Conservation (phyloP, 2,329 filamentous ascomycete species). For the Purpureocillium takamizusanense region DNA sequence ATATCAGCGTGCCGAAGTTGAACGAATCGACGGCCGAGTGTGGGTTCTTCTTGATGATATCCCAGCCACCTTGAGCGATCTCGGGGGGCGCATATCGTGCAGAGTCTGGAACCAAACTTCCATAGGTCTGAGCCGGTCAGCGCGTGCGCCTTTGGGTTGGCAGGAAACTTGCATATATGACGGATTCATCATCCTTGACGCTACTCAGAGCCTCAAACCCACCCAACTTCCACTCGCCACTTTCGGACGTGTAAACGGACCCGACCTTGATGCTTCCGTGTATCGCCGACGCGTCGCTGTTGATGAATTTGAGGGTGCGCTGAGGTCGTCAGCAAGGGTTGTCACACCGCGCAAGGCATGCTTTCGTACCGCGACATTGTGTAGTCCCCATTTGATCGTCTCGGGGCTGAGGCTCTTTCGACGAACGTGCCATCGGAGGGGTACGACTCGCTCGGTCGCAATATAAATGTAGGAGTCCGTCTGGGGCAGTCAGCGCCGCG, state of each 20-base stretch:
- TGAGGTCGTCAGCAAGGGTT: slow-evolving; percentile 24
- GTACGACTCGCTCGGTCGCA: slow-evolving; percentile 82
- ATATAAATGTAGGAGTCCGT: slow-evolving; percentile 95
- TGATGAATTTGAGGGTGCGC: slow-evolving; percentile 93
- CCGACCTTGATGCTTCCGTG: slow-evolving; percentile 80
- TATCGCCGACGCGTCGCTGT: slow-evolving; percentile 83
- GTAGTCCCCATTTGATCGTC: slow-evolving; percentile 93
- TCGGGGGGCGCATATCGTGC: slow-evolving; percentile 82
- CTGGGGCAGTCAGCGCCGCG: slow-evolving; percentile 33
- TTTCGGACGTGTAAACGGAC: slow-evolving; percentile 88
- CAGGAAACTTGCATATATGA: slow-evolving; percentile 60
- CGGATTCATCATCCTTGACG: slow-evolving; percentile 88
- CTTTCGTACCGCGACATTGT: slow-evolving; percentile 63
- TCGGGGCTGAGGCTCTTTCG: slow-evolving; percentile 81
- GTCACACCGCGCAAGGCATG: background rate
- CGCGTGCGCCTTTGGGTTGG: background rate
- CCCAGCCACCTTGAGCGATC: slow-evolving; percentile 81
- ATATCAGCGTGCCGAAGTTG: slow-evolving; percentile 73
- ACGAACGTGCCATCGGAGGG: slow-evolving; percentile 83
- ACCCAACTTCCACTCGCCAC: slow-evolving; percentile 94
- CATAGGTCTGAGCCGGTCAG: slow-evolving; percentile 55
- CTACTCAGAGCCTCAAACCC: slow-evolving; percentile 92
- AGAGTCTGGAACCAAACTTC: slow-evolving; percentile 78
- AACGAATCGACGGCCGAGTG: slow-evolving; percentile 80
- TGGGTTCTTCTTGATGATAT: slow-evolving; percentile 74